These are phyloP conservation scores for Trichoderma pleuroti DNA, from an alignment of 2,329 filamentous ascomycete genomes.

Conservation along the genomic window DNA sequence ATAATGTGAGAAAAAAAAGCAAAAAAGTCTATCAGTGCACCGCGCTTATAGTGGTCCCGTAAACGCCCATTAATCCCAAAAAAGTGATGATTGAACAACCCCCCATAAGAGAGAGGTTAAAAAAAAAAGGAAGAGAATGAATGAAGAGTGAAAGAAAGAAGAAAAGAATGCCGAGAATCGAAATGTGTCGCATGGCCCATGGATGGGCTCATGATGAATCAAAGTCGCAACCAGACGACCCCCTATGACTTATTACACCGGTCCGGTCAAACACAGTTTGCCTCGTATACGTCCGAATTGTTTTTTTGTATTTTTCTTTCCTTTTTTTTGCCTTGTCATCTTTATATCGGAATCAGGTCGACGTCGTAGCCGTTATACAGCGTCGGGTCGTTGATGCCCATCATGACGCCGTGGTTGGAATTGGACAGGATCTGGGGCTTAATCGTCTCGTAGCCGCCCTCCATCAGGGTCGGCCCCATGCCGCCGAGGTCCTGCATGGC, in stretches of 20 bases:
- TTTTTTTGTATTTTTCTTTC: background rate
- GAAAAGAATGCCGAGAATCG: background rate
- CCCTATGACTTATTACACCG: background rate
- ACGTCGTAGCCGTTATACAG: slow-evolving; percentile 53
- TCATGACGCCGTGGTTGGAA: slow-evolving; percentile 53
- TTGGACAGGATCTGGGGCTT: slow-evolving; percentile 52
- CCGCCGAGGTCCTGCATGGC: slow-evolving; percentile 44
- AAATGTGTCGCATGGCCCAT: background rate
- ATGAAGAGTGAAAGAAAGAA: background rate
- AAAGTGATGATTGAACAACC: background rate
- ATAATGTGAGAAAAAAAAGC: background rate
- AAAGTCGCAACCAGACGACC: background rate
- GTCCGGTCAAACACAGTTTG: background rate
- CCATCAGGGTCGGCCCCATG: slow-evolving; percentile 49
- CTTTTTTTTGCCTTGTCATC: background rate
- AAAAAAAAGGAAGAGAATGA: background rate
- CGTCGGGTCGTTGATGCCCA: slow-evolving; percentile 57
- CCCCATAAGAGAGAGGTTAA: background rate
- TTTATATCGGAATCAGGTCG: slow-evolving; percentile 42
- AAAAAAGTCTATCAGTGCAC: background rate
- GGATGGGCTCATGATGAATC: background rate
- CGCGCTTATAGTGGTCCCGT: background rate
- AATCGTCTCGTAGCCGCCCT: slow-evolving; percentile 51
- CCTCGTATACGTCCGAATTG: background rate
- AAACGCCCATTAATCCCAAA: background rate